These are phyloP conservation scores for Suhomyces sp. DNA, from an alignment of 805 yeast species.

Conservation along the genomic window DNA sequence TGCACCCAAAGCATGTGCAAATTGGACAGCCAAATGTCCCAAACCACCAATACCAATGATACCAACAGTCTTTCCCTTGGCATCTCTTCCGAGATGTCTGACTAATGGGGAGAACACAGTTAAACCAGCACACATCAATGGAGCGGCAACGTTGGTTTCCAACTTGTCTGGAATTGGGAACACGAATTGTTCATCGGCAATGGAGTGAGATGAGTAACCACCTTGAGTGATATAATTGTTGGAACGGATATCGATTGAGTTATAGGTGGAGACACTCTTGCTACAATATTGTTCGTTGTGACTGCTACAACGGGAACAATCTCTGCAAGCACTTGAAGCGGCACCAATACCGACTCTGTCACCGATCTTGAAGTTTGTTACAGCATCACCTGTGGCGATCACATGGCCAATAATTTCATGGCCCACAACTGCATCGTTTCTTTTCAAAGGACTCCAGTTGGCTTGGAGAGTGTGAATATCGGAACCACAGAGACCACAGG, in stretches of 20 bases:
- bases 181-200: conserved; percentile 62
- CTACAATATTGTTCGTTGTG: conserved; percentile 40
- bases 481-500: conserved; percentile 55
- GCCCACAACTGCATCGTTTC: conserved; percentile 43
- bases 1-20: conserved; percentile 61
- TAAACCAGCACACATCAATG: conserved; percentile 75
- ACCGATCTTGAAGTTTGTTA: conserved; percentile 56
- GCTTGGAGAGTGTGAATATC: conserved; percentile 54
- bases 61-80: conserved; percentile 51
- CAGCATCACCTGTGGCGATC: conserved; percentile 55
- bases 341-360: conserved; percentile 85
- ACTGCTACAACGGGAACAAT: conserved; percentile 19
- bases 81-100: conserved; percentile 36
- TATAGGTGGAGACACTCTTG: conserved; percentile 20
- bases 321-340: conserved; percentile 55
- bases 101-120: conserved; percentile 69
- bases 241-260: conserved; percentile 18
- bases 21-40: conserved; percentile 55
- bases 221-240: conserved; percentile 59
- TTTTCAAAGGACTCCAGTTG: conserved; percentile 47
- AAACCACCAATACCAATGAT: conserved; percentile 58
- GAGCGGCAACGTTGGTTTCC: conserved; percentile 59
- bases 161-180: conserved; percentile 56
- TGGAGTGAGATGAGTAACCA: conserved; percentile 67
- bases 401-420: conserved; percentile 46